A percentile compares a stretch with the other conserved stretches of the same genome.
Evolutionary conservation across 352 stramenopile species (phyloP).

Genomic region (Elongisporangium senticosum): DNA sequence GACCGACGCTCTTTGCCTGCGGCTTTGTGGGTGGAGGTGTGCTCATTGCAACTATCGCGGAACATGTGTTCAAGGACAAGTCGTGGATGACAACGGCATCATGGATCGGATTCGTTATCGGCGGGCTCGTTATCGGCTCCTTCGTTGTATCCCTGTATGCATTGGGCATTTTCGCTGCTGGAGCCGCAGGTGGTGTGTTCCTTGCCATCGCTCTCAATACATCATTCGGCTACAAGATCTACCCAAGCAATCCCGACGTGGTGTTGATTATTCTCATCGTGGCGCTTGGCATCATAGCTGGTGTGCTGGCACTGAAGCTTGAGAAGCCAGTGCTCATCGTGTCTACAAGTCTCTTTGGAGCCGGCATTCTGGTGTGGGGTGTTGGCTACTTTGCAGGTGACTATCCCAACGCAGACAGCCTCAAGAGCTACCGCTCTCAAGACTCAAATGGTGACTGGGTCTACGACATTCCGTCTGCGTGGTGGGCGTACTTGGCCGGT

Average conservation of each 20-base stretch:
- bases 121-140: constrained; percentile 20
- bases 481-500: constrained; percentile 33
- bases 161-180: constrained; percentile 26
- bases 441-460: constrained; percentile 14
- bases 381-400: constrained; percentile 35
- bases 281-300: constrained; percentile 21
- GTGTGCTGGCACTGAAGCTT: constrained; percentile 19
- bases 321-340: constrained; percentile 28
- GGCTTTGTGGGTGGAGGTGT: constrained; percentile 24
- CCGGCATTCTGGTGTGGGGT: constrained; percentile 23
- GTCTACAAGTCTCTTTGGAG: constrained; percentile 24
- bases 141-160: constrained; percentile 26
- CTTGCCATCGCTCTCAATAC: constrained; percentile 26
- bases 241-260: constrained; percentile 21
- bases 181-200: constrained; percentile 20
- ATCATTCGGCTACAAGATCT: constrained; percentile 22
- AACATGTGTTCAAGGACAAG: constrained; percentile 24
- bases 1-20: constrained; percentile 22
- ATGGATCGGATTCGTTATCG: constrained; percentile 29
- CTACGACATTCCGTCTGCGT: constrained; percentile 26
- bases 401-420: constrained; percentile 27
- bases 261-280: constrained; percentile 24
- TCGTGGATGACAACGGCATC: constrained; percentile 17
- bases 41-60: constrained; percentile 17
- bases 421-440: constrained; percentile 20